Conservation (phyloP, 2,329 filamentous ascomycete genomes). For the Beauveria sp. region DNA sequence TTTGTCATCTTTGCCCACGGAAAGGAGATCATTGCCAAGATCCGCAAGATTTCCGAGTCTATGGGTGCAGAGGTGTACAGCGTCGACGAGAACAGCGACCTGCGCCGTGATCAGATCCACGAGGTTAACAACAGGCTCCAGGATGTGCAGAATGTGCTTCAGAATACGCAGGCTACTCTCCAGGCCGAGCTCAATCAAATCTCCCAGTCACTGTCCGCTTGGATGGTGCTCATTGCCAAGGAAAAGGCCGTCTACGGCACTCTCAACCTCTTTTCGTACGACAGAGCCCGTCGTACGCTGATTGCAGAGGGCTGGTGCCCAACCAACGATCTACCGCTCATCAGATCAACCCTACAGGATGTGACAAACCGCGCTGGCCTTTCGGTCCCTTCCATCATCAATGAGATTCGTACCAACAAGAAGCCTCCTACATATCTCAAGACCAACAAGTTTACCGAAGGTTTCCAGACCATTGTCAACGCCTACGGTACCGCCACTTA, state of each 20-base stretch:
- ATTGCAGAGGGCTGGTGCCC: conserved; percentile 98
- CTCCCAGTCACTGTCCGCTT: conserved; percentile 82
- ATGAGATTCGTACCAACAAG: conserved; percentile 94
- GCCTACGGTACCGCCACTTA: conserved; percentile 98
- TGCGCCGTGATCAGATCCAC: conserved; percentile 90
- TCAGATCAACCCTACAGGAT: conserved; percentile 89
- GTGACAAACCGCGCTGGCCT: conserved; percentile 93
- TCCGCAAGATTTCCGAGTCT: conserved; percentile 97
- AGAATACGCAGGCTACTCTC: conserved; percentile 90
- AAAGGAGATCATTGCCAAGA: conserved; percentile 97
- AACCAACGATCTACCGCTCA: conserved; percentile 78
- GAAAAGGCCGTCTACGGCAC: conserved; percentile 97
- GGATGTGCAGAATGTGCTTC: conserved; percentile 85
- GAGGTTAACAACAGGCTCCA: conserved; percentile 91
- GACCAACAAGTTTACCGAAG: conserved; percentile 97
- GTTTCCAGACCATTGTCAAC: conserved; percentile 98
- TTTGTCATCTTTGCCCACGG: conserved; percentile 99
- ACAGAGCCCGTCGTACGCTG: conserved; percentile 87
- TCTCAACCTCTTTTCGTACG: conserved; percentile 93
- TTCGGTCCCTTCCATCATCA: conserved; percentile 97
- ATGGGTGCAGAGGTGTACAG: conserved; percentile 93
- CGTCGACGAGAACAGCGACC: conserved; percentile 94
- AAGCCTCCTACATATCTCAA: conserved; percentile 95
- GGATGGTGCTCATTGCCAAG: conserved; percentile 97
- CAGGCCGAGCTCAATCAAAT: conserved; percentile 92